Conservation (phyloP, 2,329 filamentous ascomycete genomes). For the Phialocephala sp. region DNA sequence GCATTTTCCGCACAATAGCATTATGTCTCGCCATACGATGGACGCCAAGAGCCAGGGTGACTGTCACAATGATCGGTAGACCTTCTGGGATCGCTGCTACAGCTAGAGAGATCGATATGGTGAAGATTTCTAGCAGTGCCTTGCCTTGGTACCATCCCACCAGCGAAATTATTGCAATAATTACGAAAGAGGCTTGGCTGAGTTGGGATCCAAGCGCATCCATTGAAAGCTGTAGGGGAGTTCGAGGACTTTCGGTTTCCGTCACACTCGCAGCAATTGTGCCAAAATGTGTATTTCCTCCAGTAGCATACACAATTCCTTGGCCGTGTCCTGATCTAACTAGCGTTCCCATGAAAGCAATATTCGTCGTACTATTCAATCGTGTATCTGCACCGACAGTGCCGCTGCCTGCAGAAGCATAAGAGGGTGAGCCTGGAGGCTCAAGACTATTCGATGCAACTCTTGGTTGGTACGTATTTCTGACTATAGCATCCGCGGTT, state of each 20-base stretch:
- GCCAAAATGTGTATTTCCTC: constrained; percentile 91
- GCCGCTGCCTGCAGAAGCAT: constrained; percentile 62
- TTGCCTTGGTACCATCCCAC: constrained; percentile 92
- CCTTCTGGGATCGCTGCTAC: constrained; percentile 97
- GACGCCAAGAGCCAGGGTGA: constrained; percentile 92
- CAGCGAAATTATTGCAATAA: constrained; percentile 91
- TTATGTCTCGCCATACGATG: constrained; percentile 95
- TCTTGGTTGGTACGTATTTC: constrained; percentile 41
- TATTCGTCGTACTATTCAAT: constrained; percentile 80
- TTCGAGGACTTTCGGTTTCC: constrained; percentile 93
- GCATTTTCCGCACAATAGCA: constrained; percentile 93
- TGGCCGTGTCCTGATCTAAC: constrained; percentile 95
- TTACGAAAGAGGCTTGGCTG: constrained; percentile 94
- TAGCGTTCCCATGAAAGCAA: constrained; percentile 97
- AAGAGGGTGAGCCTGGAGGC: constrained; percentile 59
- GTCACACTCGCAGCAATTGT: constrained; percentile 94
- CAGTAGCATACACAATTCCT: constrained; percentile 96
- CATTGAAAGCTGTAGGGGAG: constrained; percentile 94
- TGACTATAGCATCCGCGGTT: constrained; percentile 64
- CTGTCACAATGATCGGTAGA: constrained; percentile 96
- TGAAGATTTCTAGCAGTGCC: constrained; percentile 90
- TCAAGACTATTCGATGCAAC: constrained; percentile 38
- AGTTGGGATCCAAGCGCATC: constrained; percentile 95
- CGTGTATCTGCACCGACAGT: constrained; percentile 69
- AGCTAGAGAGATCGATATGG: constrained; percentile 94